These are phyloP conservation scores for Acorus gramineus DNA, from an alignment of 106 monocot species.

Conservation along the genomic window DNA sequence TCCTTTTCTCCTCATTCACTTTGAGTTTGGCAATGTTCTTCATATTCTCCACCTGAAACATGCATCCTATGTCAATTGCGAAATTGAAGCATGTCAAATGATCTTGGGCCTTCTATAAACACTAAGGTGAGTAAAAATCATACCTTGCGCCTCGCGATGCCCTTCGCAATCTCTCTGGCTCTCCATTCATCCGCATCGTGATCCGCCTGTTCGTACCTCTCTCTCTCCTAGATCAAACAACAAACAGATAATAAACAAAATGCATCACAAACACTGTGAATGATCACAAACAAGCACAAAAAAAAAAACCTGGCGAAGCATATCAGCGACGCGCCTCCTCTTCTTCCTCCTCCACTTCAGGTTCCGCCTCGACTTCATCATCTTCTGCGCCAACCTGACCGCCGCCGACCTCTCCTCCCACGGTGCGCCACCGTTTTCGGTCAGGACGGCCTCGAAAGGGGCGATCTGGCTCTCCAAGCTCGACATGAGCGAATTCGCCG, in stretches of 20 bases:
- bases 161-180: conserved; percentile 78
- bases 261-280: conserved; percentile 6
- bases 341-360: conserved; percentile 75
- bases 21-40: conserved; percentile 77
- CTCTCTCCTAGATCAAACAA: conserved; percentile 23
- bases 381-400: conserved; percentile 50
- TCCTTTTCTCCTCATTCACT: conserved; percentile 72
- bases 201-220: conserved; percentile 71
- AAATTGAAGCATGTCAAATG: background rate
- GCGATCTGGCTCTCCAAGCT: conserved; percentile 39
- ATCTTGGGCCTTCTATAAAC: background rate
- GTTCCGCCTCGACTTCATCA: conserved; percentile 75
- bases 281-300: background rate
- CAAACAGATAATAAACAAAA: too few species aligned
- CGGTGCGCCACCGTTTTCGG: conserved; percentile 12
- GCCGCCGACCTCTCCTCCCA: conserved; percentile 71
- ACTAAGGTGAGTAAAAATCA: too few species aligned
- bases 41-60: conserved; percentile 72
- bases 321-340: conserved; percentile 54
- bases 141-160: conserved; percentile 81
- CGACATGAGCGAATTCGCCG: conserved; percentile 44
- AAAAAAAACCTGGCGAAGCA: conserved; percentile 43
- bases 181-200: conserved; percentile 91
- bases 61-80: too few species aligned
- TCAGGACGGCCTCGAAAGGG: conserved; percentile 25